Evolutionary conservation across 768 basidiomycete genomes (phyloP), one percentile per base, ranked within the genome.

Genomic region (Termitomyces sp.): DNA sequence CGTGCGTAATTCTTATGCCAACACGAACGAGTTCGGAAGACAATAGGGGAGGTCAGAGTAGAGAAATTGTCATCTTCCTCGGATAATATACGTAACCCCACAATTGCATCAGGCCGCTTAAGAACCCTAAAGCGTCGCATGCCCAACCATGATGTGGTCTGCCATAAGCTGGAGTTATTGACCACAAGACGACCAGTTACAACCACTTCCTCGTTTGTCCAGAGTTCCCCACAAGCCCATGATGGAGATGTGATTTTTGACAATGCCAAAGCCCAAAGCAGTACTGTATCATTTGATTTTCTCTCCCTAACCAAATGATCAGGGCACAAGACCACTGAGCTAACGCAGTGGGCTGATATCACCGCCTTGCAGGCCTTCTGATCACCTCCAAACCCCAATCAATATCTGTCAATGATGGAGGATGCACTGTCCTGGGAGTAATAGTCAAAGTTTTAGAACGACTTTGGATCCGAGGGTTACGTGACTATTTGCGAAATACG

Each of bases 241-340:
- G 22, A 33, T 33, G 20, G 7, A 54, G 42, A 26, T 20, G n/a
- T 33, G 5, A 10, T 34, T 9, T 46, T n/a, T 16, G 7, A 34
- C 26, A 36, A 57, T 18, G 34, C 5, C 36, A 51, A 33, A 26
- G 50, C 13, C 5, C 36, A 51, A 33, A 26, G 50, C 13, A 14
- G n/a, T 43, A 37, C 18, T 34, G 37, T 26, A 33, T 14, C 44
- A 18, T 13, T 50, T 36, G 16, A 36, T 26, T 18, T 34, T 36
- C 27, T 36, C 22, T 12, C n/a, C 9, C 36, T 32, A 40, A 33
- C 53, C 55, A 56, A 52, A 40, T 57, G 55, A 60, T 56, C 50
- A 46, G 30, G 30, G 9, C 50, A 42, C 44, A 47, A 42, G 44
- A 47, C 39, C 45, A 34, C 16, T 27, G 16, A 3, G 14, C 6